These are phyloP conservation scores for Rhodotorula paludigena DNA, from an alignment of 768 basidiomycete species.

Conservation along the genomic window DNA sequence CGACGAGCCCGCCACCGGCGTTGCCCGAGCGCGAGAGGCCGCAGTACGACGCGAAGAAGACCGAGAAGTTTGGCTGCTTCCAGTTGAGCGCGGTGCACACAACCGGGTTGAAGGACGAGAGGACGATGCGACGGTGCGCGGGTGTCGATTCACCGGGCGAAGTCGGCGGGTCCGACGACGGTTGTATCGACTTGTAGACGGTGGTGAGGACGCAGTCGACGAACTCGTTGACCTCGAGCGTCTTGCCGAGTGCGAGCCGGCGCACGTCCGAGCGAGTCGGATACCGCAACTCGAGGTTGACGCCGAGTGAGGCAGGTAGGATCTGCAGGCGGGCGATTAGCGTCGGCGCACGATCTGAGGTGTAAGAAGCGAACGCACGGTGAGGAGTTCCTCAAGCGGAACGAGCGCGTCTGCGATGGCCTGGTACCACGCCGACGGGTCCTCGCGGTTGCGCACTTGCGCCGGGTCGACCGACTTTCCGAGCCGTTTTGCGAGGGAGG, in stretches of 20 bases:
- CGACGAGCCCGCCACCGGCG: slow-evolving; percentile 7
- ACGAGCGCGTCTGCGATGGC: slow-evolving; percentile 52
- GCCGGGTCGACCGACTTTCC: slow-evolving; percentile 51
- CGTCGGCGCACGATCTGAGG: neutral
- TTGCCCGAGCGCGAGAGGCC: slow-evolving; percentile 54
- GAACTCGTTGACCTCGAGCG: slow-evolving; percentile 68
- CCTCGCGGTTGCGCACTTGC: slow-evolving; percentile 10
- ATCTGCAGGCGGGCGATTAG: slow-evolving; percentile 52
- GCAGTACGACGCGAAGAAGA: slow-evolving; percentile 87
- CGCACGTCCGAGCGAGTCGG: slow-evolving; percentile 56
- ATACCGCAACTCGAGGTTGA: slow-evolving; percentile 80
- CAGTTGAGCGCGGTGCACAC: slow-evolving; percentile 88
- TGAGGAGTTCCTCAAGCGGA: slow-evolving; percentile 68
- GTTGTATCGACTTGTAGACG: slow-evolving; percentile 63
- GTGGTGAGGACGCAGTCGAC: slow-evolving; percentile 79
- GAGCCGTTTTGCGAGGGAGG: slow-evolving; percentile 56
- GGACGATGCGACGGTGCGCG: slow-evolving; percentile 56
- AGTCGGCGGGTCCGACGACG: neutral
- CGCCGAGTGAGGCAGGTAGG: slow-evolving; percentile 55
- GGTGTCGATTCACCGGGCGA: neutral
- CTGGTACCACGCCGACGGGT: slow-evolving; percentile 48
- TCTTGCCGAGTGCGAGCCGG: slow-evolving; percentile 53
- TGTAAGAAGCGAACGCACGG: slow-evolving; percentile 41
- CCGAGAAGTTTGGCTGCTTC: slow-evolving; percentile 99
- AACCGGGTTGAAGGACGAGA: slow-evolving; percentile 84